Evolutionary conservation across 352 stramenopile species (phyloP), one percentile per base, ranked within the genome.

Genomic region (Globisporangium okanoganense): DNA sequence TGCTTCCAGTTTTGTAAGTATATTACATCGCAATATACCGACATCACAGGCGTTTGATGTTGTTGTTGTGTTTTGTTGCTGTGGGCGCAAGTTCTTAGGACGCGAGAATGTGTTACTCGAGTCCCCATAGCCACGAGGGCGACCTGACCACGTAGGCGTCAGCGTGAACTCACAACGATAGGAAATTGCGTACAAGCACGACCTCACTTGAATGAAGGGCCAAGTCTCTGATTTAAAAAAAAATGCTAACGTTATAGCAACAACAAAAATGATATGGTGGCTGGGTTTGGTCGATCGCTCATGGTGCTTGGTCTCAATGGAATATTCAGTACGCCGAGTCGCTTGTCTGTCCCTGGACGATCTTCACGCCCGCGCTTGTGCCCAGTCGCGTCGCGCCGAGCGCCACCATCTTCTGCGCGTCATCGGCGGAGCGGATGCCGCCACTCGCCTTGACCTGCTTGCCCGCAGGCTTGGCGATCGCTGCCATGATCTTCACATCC

Each of bases 391-490:
- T 88, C 41, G 85, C 85, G 43, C 87, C 87, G 2, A 87, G 70
- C 31, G 71, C 72, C 5, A 94, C 54, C 85, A 94, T 94, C 54
- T 77, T 80, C 18, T 74, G 51, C 7, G 87, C 87, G 38, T 96
- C 85, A 0, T 71, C 73, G 16, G 65, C 56, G 20, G 78, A 88
- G 35, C 83, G 85, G 50, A 96, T 86, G 58, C 87, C 87, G 43
- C 87, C 85, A 36, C 82, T 91, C 29, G 87, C 87, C 62, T 96
- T 96, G 56, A 96, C 83, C 48, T 88, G 70, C 62, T 90, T 89
- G 41, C 70, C 73, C 16, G 73, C 71, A 9, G 75, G 75, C 56
- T 80, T 73, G 22, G 80, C 83, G 22, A 90, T 76, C 43, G 64
- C 71, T 13, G 62, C 70, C 87, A 95, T 94, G 62, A 90, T 62